Base-by-base conservation (phyloP, 2,329 filamentous ascomycete species). In the Aspergillus quadrilineatus region DNA sequence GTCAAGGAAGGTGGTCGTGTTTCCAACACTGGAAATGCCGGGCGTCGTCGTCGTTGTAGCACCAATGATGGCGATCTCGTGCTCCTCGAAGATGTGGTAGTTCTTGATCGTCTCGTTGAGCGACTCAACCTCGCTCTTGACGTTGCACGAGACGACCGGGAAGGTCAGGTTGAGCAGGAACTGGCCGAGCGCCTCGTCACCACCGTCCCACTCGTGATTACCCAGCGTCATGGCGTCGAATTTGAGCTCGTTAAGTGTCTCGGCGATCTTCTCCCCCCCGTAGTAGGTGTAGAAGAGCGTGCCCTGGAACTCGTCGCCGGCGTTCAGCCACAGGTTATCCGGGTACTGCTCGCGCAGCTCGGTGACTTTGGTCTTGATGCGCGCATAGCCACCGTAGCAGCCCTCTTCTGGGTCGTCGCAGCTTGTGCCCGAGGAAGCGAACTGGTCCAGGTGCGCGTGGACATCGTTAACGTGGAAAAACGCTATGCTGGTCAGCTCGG, bases 171-270 rank as follows among this genome's bases (percentile, higher is more conserved):
- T 53, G 17, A 17, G 41, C 42, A 53, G 12, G 26, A 53, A 53
- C 42, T 37, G 42, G 30, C 50, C 50, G 2, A 53, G 42, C 5
- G 41, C 42, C 30, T 53, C 32, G 14, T 53, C 50, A 6, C 50
- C 50, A 14, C 50, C 50, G 5, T 53, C 50, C 50, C 50, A 53
- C 50, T 53, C 50, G 14, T 53, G 50, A n/a, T 53, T 53, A 6
- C 50, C 50, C 50, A 53, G 50, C 6, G 50, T 53, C 50, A 53
- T 53, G 8, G 50, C 50, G 9, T 53, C 50, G 32, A 53, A 53
- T 8, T 30, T 4, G 42, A 53, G 42, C 28, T 53, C 50, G 22
- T 53, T 53, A 12, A 53, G 39, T 2, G 50, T 53, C 42, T 53
- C 50, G n/a, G 50, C 50, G 42, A 53, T 53, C 41, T 53, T 53